A percentile compares a stretch with the other conserved stretches of the same genome.
Conservation (phyloP, 2,329 filamentous ascomycete genomes). For the Lizonia empirigonia region DNA sequence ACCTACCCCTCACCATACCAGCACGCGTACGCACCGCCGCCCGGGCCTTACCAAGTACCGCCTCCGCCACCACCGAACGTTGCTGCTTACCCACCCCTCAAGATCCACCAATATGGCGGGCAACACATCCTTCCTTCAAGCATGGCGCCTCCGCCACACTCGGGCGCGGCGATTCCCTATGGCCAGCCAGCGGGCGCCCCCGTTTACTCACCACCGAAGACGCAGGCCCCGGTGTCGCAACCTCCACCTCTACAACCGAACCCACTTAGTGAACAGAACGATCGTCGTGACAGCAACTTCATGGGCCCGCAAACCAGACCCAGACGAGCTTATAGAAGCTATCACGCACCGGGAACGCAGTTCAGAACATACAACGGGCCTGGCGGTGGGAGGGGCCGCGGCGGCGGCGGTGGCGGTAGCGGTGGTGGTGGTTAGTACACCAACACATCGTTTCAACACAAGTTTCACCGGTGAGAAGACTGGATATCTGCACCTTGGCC, state of each 20-base stretch:
- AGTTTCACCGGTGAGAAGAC: neutral
- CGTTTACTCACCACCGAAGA: constrained; percentile 29
- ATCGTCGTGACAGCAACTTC: constrained; percentile 23
- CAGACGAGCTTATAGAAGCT: constrained; percentile 38
- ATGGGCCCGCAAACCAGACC: constrained; percentile 35
- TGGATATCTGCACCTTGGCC: neutral
- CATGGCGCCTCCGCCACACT: constrained; percentile 39
- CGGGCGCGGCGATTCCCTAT: constrained; percentile 23
- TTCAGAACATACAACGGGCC: constrained; percentile 44
- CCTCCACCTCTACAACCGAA: constrained; percentile 13
- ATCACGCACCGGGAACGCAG: constrained; percentile 43
- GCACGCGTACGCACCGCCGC: constrained; percentile 40
- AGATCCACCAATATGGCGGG: constrained; percentile 49
- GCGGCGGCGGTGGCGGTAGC: constrained; percentile 19
- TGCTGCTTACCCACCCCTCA: constrained; percentile 39
- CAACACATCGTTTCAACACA: too few species aligned
- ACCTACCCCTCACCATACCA: constrained; percentile 28
- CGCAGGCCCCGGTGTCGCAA: constrained; percentile 17
- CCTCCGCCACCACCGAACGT: constrained; percentile 35
- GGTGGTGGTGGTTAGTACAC: too few species aligned
- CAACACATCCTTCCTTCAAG: constrained; percentile 49
- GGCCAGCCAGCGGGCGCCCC: constrained; percentile 18
- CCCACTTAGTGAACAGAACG: constrained; percentile 30
- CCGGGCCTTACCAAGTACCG: constrained; percentile 42
- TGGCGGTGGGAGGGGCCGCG: constrained; percentile 26